Percentiles rank a stretch among this genome's conserved stretches.
phyloP scores from a whole-genome alignment of 768 basidiomycete species.

The Boletus sensibilis region DNA sequence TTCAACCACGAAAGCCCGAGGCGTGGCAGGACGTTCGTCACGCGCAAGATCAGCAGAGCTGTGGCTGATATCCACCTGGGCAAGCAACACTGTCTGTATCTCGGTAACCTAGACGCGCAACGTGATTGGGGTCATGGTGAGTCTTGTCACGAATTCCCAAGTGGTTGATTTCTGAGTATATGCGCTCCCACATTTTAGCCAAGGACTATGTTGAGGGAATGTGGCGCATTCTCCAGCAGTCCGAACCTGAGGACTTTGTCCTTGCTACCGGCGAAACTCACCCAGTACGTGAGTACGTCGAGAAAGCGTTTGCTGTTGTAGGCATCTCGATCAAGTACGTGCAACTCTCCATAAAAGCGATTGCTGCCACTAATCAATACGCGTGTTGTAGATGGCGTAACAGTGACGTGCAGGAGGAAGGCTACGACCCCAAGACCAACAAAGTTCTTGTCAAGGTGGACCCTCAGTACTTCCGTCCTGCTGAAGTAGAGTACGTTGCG shows the following conservation, averaged over 20 bases:
- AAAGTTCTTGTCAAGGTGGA: constrained; percentile 83
- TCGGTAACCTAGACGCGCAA: constrained; percentile 92
- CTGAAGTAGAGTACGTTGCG: constrained; percentile 83
- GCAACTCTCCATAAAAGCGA: background rate
- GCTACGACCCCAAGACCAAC: constrained; percentile 65
- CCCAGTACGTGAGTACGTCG: constrained; percentile 88
- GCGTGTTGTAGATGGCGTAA: constrained; percentile 65
- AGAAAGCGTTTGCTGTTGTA: constrained; percentile 75
- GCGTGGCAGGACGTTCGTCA: constrained; percentile 93
- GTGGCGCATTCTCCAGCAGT: constrained; percentile 96
- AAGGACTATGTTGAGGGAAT: constrained; percentile 95
- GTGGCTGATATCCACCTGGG: constrained; percentile 89
- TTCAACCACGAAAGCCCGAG: constrained; percentile 99
- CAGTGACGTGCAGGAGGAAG: constrained; percentile 74
- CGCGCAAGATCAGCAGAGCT: constrained; percentile 90
- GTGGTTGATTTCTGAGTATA: constrained; percentile 4
- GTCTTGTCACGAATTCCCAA: constrained; percentile 20
- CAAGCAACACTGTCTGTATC: constrained; percentile 87
- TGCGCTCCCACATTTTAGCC: constrained; percentile 40
- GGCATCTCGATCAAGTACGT: constrained; percentile 65
- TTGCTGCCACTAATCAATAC: constrained; percentile 1
- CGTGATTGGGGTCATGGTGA: constrained; percentile 98
- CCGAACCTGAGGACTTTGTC: constrained; percentile 81
- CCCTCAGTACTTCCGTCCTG: constrained; percentile 88
- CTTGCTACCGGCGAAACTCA: constrained; percentile 97